Base-by-base conservation (phyloP, 768 basidiomycete genomes). In the Rhizopogon vesiculosus region DNA sequence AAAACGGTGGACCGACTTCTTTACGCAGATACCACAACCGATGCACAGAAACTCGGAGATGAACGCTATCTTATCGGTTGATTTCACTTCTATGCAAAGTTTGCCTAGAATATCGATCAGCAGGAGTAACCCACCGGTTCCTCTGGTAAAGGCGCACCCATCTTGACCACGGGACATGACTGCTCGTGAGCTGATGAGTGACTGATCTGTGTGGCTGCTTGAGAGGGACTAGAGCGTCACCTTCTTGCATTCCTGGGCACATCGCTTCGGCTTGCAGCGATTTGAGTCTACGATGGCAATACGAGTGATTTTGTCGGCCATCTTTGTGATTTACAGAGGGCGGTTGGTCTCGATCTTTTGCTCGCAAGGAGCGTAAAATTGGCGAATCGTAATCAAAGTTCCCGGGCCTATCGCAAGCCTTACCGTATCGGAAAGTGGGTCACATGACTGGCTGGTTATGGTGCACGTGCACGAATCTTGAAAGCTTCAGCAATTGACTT, bases 1-100 rank as follows among this genome's bases (percentile, higher is more conserved):
- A 39, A 33, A 42, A 43, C 16, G 35, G 48, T 28, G 19, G 33
- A 75, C 88, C 69, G 66, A 97, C 96, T 98, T 99, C 77, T 98
- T 98, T 35, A 98, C 95, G 70, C 97, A 99, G 66, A 99, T 98
- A 90, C 97, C 97, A 73, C 97, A 99, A 64, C 97, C 97, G 58
- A 99, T 99, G 70, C 97, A 99, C 54, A 99, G 79, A 70, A 96
- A 94, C 71, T 99, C 97, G 28, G 97, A 98, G 74, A 99, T 91
- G 81, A 95, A 98, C 1, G 97, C 89, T 73, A 98, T 97, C 79
- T 98, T 98, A 76, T 97, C 95, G 7, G 86, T 83, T 13, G 96
- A 70, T 71, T 93, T 95, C 61, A 99, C 97, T 75, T 98, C 97
- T 63, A 98, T 98, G 78, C 97, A 99, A 22, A 99, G 79, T 74